Evolutionary conservation across 352 stramenopile genomes (phyloP), one percentile per base, ranked within the genome.

Genomic region (Pythium folliculosum): DNA sequence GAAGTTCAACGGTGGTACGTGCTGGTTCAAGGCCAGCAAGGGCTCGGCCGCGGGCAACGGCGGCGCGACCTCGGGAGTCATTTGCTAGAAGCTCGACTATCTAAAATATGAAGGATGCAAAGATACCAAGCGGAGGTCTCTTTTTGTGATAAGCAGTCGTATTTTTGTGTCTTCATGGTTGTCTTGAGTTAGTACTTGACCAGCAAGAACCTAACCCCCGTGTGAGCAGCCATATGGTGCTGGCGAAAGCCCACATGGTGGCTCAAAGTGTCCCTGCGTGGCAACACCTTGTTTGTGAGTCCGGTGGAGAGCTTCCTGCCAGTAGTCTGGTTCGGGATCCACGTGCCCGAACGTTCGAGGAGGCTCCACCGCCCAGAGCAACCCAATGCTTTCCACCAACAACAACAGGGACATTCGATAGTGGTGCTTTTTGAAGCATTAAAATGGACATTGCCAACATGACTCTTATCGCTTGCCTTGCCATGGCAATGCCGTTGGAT

Each of bases 1-100:
- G 12, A 69, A 65, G n/a, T 63, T 68, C 60, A 66, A 69, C 49
- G 57, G 64, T 8, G 75, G 75, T 25, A 80, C 70, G 23, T 82
- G 72, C 57, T 71, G 58, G 55, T 49, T 70, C 64, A 70, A 70
- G 64, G 44, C 52, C 22, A 12, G 9, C 10, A 17, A 43, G 16
- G 5, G 8, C 37, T 35, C 27, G 50, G 40, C 12, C 1, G 8
- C 21, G 17, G 30, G 17, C 22, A 70, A 60, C 35, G 37, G 12
- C 37, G 55, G 22, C 12, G 55, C 53, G 12, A 43, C 21, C n/a
- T 70, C 64, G n/a, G 56, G 56, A 23, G 57, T 53, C 22, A 53
- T 65, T 22, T 65, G 58, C 58, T 65, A 32, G 27, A 32, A 32
- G 27, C 27, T 32, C 37, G 37, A 43, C 9, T 17, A 17, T 43